These are phyloP conservation scores for Breynia disticha DNA, from an alignment of 441 rosid genomes.

Conservation along the genomic window DNA sequence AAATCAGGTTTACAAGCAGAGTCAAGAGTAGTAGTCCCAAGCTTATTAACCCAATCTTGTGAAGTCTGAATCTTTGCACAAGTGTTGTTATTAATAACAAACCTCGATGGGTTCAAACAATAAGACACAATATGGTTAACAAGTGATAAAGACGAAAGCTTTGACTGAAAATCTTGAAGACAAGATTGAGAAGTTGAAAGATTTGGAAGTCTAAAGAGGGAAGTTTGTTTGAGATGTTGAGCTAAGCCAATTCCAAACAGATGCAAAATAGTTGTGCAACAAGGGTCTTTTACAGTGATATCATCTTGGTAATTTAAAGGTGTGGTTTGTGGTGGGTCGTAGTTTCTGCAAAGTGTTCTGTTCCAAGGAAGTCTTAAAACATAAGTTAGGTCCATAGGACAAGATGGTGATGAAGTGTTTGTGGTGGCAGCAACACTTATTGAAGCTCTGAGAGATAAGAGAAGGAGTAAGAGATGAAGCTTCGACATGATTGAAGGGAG, in stretches of 20 bases:
- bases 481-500: too few species aligned
- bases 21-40: slow-evolving; percentile 50
- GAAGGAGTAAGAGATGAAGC: slow-evolving; percentile 4
- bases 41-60: slow-evolving; percentile 45
- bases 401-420: slow-evolving; percentile 21
- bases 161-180: slow-evolving; percentile 42
- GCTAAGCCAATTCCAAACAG: slow-evolving; percentile 55
- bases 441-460: slow-evolving; percentile 5
- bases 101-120: slow-evolving; percentile 50
- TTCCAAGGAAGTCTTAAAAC: slow-evolving; percentile 67
- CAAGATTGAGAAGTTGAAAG: slow-evolving; percentile 56
- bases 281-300: slow-evolving; percentile 16
- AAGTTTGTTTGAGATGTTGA: slow-evolving; percentile 47
- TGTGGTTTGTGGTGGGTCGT: slow-evolving; percentile 9
- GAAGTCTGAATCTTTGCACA: slow-evolving; percentile 49
- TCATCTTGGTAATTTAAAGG: slow-evolving; percentile 3
- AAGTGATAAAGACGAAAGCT: slow-evolving; percentile 43
- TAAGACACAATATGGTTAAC: slow-evolving; percentile 32
- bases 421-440: slow-evolving; percentile 3
- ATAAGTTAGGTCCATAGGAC: slow-evolving; percentile 63
- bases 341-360: slow-evolving; percentile 34
- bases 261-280: slow-evolving; percentile 50
- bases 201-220: slow-evolving; percentile 51
- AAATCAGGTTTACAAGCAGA: slow-evolving; percentile 58
- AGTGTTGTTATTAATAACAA: slow-evolving; percentile 30